A percentile compares a stretch with the other conserved stretches of the same genome.
Conservation (phyloP, 2,329 filamentous ascomycete species). For the Penicillium sp. region DNA sequence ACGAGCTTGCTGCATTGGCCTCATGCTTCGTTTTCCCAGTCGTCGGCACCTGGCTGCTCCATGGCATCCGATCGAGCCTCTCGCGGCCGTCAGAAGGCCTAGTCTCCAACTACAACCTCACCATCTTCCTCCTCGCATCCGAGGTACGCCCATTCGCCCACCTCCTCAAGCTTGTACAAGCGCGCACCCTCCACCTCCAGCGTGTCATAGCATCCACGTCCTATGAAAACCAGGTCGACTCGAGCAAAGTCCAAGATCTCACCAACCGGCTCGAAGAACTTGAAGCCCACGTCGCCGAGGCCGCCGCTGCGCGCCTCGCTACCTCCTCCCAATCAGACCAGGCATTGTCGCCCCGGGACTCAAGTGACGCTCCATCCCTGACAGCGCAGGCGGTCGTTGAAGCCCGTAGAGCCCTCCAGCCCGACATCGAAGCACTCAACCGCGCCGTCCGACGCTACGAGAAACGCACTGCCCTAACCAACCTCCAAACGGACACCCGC, state of each 20-base stretch:
- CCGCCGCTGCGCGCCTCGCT: conserved; percentile 27
- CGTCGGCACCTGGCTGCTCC: conserved; percentile 77
- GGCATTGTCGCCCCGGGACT: conserved; percentile 27
- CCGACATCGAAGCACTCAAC: conserved; percentile 83
- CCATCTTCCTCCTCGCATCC: conserved; percentile 81
- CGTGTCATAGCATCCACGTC: conserved; percentile 55
- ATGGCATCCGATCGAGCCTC: conserved; percentile 74
- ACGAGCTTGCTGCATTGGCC: conserved; percentile 71
- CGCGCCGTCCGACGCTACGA: conserved; percentile 87
- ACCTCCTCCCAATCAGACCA: conserved; percentile 12
- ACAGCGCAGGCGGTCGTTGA: conserved; percentile 49
- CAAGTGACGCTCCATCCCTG: conserved; percentile 42
- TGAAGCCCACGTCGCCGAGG: conserved; percentile 56
- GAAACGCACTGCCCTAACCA: conserved; percentile 74
- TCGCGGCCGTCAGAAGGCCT: conserved; percentile 80
- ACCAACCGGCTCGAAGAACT: conserved; percentile 65
- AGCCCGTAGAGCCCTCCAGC: conserved; percentile 65
- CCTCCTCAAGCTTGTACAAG: conserved; percentile 73
- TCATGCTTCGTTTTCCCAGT: conserved; percentile 78
- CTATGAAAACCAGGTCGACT: conserved; percentile 33
- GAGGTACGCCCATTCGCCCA: conserved; percentile 82
- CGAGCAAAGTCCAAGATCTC: conserved; percentile 53
- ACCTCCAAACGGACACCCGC: conserved; percentile 71
- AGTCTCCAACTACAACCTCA: conserved; percentile 89
- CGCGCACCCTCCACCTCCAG: conserved; percentile 77